Evolutionary conservation across 257 asterid genomes (phyloP).

Genomic region (Fraxinus pennsylvanica): DNA sequence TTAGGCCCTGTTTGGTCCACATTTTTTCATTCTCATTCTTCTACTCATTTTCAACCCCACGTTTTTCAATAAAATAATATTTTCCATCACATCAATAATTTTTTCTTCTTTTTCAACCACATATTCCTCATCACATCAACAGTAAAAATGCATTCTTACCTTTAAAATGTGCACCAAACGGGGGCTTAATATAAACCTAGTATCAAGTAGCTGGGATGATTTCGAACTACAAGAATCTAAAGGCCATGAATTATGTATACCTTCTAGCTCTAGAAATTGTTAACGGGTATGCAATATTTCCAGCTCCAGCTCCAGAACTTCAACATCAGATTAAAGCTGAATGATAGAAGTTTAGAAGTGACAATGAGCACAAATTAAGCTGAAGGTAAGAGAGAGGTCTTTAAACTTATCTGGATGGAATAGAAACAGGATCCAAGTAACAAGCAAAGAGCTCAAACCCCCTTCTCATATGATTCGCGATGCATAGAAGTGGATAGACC

Average conservation of each 20-base stretch:
- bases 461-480: background rate
- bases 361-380: background rate
- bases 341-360: background rate
- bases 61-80: too few relatives aligned
- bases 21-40: too few relatives aligned
- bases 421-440: background rate
- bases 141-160: too few relatives aligned
- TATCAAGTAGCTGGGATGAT: background rate
- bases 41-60: too few relatives aligned
- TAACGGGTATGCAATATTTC: background rate
- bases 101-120: too few relatives aligned
- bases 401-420: background rate
- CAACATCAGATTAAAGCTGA: background rate
- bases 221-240: too few relatives aligned
- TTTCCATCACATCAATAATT: too few relatives aligned
- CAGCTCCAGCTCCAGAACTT: background rate
- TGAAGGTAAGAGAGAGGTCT: background rate
- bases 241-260: background rate
- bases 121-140: too few relatives aligned
- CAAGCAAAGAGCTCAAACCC: slow-evolving; percentile 1
- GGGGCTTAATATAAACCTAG: background rate
- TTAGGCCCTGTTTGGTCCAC: too few relatives aligned
- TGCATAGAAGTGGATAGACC: background rate
- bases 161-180: too few relatives aligned
- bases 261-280: background rate